Evolutionary conservation across 495 filamentous ascomycete genomes (phyloP), one percentile per base, ranked within the genome.

Genomic region (Penicillium cinerascens): DNA sequence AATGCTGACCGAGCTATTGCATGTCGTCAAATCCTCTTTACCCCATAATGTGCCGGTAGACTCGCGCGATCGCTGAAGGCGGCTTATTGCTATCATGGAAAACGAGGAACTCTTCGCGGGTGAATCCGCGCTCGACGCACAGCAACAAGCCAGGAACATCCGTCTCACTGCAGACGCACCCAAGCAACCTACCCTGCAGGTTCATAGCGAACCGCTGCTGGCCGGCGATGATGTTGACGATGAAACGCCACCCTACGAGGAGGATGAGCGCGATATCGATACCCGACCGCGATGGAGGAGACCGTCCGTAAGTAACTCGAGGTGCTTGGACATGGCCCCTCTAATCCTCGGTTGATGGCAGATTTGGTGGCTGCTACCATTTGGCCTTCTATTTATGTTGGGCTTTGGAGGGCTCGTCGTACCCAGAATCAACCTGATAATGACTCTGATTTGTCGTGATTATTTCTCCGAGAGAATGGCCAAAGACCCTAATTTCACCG

Each of bases 391-490:
- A 6, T 90, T 85, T 64, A 87, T 88, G 0, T 72, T 95, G 39
- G 91, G 90, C 0, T 90, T 91, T 62, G 93, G 93, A 18, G 91
- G 88, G 55, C 78, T 86, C 21, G 70, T 88, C 3, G 88, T 95
- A 4, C 89, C 87, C 8, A 89, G 82, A 66, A 71, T 95, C 35
- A 89, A 95, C 61, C 69, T 95, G 62, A 89, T 92, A 58, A 73
- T 93, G 45, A 74, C 80, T 36, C 78, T 98, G 8, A 79, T 97
- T 52, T 98, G 93, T 69, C 75, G 83, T 37, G 77, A 87, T 50
- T 92, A 95, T 70, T 82, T 89, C 49, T 69, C 81, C 20, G 85
- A 95, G 40, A 76, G 72, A 49, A 65, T 74, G 9, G 44, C 68
- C 6, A 43, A 68, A 10, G 79, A 90, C 43, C 86, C 87, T 0